Base-by-base conservation (phyloP, 2,329 filamentous ascomycete genomes). In the Coniella lustricola region DNA sequence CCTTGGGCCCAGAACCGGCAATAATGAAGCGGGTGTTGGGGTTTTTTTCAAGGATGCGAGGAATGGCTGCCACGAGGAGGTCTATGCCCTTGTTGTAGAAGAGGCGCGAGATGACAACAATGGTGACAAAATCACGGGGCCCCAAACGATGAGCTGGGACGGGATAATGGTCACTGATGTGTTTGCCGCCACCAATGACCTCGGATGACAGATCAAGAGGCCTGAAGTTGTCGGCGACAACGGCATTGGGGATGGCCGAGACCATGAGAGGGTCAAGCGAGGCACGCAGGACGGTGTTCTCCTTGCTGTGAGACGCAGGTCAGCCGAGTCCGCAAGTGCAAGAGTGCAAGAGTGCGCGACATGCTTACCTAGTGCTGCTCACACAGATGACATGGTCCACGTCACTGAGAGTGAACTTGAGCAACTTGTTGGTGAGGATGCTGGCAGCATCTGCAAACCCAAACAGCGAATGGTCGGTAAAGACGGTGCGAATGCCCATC, bases 81-180 rank as follows among this genome's bases (percentile, higher is more conserved):
- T 98, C 94, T 1, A 89, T 97, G 51, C 93, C 93, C 65, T 98
- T 98, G 69, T 98, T 98, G 68, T 97, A 97, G 68, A 97, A 98
- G 1, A 98, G 81, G 17, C 93, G 88, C 8, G 90, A 96, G 54
- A 98, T 95, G 17, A 98, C 91, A 2, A 98, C 89, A 50, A 98
- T 96, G 7, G 90, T 96, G 59, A 98, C 91, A 10, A 82, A 85
- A 59, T 96, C 91, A 55, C 88, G 77, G 0, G 90, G 87, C 0
- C 87, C 86, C 3, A 95, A 76, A 7, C 81, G 81, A 46, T 83
- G 82, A 3, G 82, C 80, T 0, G 82, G 76, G 16, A 53, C 50
- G 9, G 76, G 69, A 25, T 32, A 50, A 5, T 71, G 67, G 57
- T 70, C 71, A 41, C 65, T 70, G 38, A 62, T 60, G 51, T 74